Evolutionary conservation across 495 filamentous ascomycete species (phyloP).

Genomic region (Aspergillus sclerotioniger): DNA sequence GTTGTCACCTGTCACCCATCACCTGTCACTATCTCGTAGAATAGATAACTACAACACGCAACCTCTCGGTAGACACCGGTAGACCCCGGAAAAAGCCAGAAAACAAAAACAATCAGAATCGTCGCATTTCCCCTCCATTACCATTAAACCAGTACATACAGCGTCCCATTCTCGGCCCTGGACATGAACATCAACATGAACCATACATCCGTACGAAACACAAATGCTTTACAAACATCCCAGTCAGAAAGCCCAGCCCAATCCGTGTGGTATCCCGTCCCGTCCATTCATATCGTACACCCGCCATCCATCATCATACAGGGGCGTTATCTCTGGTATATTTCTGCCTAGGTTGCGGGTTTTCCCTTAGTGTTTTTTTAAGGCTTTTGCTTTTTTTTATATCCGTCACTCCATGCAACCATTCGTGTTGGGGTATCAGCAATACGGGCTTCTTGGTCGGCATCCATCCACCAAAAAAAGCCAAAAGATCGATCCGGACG

Average conservation of each 20-base stretch:
- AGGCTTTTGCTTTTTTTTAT: constrained; percentile 7
- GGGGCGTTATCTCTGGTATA: constrained; percentile 5
- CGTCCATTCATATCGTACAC: constrained; percentile 17
- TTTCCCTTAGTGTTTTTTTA: constrained; percentile 6
- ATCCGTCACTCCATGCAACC: constrained; percentile 7
- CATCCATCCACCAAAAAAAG: constrained; percentile 10
- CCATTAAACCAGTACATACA: background rate
- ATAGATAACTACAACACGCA: background rate
- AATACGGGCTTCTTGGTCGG: constrained; percentile 20
- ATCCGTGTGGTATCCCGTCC: constrained; percentile 3
- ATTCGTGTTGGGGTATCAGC: constrained; percentile 23
- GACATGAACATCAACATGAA: background rate
- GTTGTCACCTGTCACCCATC: no score
- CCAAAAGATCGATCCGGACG: background rate
- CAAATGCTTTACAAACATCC: background rate
- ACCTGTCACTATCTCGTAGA: no score
- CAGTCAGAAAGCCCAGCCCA: constrained; percentile 2
- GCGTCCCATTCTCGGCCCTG: constrained; percentile 1
- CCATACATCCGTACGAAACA: background rate
- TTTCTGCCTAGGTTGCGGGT: constrained; percentile 3
- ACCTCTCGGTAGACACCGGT: no score
- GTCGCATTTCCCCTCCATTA: constrained; percentile 2
- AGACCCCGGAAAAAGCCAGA: background rate
- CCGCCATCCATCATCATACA: constrained; percentile 12
- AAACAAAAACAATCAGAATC: background rate